phyloP scores from a whole-genome alignment of 495 filamentous ascomycete genomes.

The Aspergillus heteromorphus region DNA sequence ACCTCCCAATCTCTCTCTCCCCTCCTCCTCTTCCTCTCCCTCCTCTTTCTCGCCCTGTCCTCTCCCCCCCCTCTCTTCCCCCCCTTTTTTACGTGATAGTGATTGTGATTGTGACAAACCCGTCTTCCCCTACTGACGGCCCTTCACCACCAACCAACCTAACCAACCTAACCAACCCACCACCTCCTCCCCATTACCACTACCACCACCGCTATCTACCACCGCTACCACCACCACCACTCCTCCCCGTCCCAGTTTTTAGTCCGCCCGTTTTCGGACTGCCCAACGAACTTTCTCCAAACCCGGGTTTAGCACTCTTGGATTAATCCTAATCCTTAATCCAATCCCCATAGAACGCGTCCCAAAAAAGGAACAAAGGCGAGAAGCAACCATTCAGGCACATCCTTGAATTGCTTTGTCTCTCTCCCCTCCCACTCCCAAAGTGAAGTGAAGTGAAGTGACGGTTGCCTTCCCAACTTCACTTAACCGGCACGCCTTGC shows the following conservation, averaged over 20 bases:
- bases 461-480: conserved; percentile 15
- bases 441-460: no score
- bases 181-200: background rate
- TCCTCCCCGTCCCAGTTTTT: conserved; percentile 6
- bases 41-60: background rate
- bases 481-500: conserved; percentile 9
- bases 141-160: no score
- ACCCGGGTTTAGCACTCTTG: conserved; percentile 1
- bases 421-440: no score
- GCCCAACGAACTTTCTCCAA: conserved; percentile 5
- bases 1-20: background rate
- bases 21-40: background rate
- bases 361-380: conserved; percentile 6
- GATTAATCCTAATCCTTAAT: background rate
- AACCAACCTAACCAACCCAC: background rate
- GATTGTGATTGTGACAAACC: conserved; percentile 4
- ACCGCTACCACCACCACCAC: background rate
- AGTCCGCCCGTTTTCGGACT: conserved; percentile 18
- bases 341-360: background rate
- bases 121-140: no score
- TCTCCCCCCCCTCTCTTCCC: background rate
- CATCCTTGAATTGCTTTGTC: conserved; percentile 21
- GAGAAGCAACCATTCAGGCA: background rate
- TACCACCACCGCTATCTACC: background rate
- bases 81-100: conserved; percentile 1